Percentiles rank a stretch among this genome's conserved stretches.
Conservation (phyloP, 768 basidiomycete species). For the Pisolithus orientalis region DNA sequence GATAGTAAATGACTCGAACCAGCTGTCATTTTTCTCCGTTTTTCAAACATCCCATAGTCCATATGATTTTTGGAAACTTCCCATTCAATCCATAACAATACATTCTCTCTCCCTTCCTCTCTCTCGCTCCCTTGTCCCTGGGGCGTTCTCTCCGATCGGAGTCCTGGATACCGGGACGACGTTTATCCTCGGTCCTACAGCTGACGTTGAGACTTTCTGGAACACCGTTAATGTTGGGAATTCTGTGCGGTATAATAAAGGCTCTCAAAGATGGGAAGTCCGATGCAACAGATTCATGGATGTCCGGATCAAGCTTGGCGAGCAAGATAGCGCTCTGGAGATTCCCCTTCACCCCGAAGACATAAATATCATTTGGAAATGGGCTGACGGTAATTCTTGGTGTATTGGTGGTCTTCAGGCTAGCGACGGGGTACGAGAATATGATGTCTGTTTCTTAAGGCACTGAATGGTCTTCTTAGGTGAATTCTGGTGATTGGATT, state of each 20-base stretch:
- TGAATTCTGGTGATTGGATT: conserved; percentile 56
- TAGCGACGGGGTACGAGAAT: conserved; percentile 37
- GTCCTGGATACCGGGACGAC: conserved; percentile 63
- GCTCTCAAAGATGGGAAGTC: conserved; percentile 41
- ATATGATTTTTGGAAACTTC: conserved; percentile 57
- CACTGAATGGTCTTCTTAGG: conserved; percentile 20
- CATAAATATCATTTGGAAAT: conserved; percentile 37
- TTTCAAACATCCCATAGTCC: conserved; percentile 26
- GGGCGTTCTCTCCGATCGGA: conserved; percentile 39
- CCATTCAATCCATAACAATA: conserved; percentile 39
- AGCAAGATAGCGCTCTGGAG: conserved; percentile 26
- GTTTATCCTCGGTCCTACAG: conserved; percentile 46
- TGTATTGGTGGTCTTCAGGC: conserved; percentile 53
- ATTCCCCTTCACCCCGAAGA: conserved; percentile 48
- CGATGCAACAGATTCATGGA: conserved; percentile 43
- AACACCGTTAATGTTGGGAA: conserved; percentile 36
- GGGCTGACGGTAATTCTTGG: conserved; percentile 36
- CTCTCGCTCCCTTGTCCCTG: conserved; percentile 39
- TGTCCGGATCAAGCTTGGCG: conserved; percentile 41
- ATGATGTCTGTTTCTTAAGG: background rate
- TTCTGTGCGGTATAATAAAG: conserved; percentile 30
- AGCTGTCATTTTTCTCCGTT: conserved; percentile 35
- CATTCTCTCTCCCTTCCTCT: conserved; percentile 35
- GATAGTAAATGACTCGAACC: conserved; percentile 23
- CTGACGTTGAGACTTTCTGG: conserved; percentile 51